phyloP scores from a whole-genome alignment of 345 rosid species.

The Gossypioides kirkii region DNA sequence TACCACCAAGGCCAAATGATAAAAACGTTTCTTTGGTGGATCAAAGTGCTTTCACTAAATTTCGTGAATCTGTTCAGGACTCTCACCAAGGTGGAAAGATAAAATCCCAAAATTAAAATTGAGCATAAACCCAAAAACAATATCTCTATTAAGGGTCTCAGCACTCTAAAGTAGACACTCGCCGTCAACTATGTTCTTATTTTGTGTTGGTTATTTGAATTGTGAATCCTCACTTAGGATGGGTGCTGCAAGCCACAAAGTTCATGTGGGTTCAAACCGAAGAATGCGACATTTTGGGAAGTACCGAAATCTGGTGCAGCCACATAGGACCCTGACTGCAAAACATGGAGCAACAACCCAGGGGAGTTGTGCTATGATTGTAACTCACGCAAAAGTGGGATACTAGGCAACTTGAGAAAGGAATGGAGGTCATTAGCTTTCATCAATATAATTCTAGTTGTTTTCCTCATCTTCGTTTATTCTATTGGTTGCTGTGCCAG shows the following conservation, averaged over 20 bases:
- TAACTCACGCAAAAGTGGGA: conserved; percentile 51
- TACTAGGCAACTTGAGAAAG: conserved; percentile 31
- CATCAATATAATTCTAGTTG: conserved; percentile 20
- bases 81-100: too few relatives aligned
- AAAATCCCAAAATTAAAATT: too few relatives aligned
- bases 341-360: conserved; percentile 45
- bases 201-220: too few relatives aligned
- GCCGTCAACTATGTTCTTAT: too few relatives aligned
- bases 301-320: conserved; percentile 3
- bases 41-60: too few relatives aligned
- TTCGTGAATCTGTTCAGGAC: too few relatives aligned
- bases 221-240: conserved; percentile 21
- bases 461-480: conserved; percentile 27
- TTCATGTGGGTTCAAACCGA: conserved; percentile 40
- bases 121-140: too few relatives aligned
- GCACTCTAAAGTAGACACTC: too few relatives aligned
- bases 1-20: too few relatives aligned
- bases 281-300: conserved; percentile 42
- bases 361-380: conserved; percentile 44
- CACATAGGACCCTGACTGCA: conserved; percentile 31
- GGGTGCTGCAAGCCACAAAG: conserved; percentile 72
- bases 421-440: conserved; percentile 38
- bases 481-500: conserved; percentile 34
- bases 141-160: too few relatives aligned
- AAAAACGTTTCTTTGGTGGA: too few relatives aligned